Conservation (phyloP, 2,329 filamentous ascomycete genomes). For the Fusarium marasasianum region DNA sequence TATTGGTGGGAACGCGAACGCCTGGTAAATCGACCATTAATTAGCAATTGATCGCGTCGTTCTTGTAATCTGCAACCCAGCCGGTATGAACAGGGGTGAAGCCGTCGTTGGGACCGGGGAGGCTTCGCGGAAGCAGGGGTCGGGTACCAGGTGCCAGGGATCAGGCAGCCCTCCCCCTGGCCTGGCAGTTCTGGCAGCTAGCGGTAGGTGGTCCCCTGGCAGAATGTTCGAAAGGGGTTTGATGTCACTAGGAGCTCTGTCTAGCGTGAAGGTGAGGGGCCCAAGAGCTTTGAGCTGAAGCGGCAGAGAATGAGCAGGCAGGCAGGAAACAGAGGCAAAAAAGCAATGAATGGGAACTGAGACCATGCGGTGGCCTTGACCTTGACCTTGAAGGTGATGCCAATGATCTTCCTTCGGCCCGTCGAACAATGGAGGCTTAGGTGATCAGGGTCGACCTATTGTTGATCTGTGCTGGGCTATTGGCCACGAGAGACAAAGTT, state of each 20-base stretch:
- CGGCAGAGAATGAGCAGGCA: slow-evolving; percentile 3
- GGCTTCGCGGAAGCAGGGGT: slow-evolving; percentile 31
- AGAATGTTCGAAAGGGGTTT: slow-evolving; percentile 29
- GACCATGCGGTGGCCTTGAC: neutral
- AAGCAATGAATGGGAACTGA: neutral
- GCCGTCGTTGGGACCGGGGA: slow-evolving; percentile 25
- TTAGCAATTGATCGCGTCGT: slow-evolving; percentile 14
- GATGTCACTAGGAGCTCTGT: slow-evolving; percentile 23
- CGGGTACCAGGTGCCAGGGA: slow-evolving; percentile 18
- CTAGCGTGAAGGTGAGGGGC: slow-evolving; percentile 32
- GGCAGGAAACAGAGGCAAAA: neutral
- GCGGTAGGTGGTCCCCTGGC: slow-evolving; percentile 22
- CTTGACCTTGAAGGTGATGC: slow-evolving; percentile 1
- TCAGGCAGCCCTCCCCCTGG: slow-evolving; percentile 7
- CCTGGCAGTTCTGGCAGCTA: slow-evolving; percentile 29
- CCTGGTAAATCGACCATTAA: slow-evolving; percentile 25
- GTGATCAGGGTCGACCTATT: neutral
- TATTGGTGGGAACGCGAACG: slow-evolving; percentile 8
- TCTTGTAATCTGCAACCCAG: slow-evolving; percentile 27
- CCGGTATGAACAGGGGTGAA: slow-evolving; percentile 31
- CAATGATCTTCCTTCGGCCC: slow-evolving; percentile 8
- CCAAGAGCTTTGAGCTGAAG: slow-evolving; percentile 1
- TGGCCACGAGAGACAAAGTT: slow-evolving; percentile 1
- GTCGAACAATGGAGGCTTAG: neutral
- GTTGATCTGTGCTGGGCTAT: slow-evolving; percentile 11